Base-by-base conservation (phyloP, 2,329 filamentous ascomycete species). In the Monilinia laxa region DNA sequence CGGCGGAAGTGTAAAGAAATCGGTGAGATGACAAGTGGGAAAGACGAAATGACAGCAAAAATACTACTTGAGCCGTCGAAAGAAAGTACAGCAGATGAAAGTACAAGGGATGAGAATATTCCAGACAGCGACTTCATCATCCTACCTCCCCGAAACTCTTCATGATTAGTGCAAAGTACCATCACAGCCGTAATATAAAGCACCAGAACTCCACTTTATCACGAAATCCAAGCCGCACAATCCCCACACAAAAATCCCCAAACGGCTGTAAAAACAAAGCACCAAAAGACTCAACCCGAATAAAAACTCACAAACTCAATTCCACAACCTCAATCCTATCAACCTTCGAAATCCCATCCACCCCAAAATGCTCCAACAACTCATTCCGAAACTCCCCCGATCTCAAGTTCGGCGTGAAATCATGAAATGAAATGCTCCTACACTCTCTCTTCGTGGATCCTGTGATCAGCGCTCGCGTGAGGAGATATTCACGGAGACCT, bases 401-500 rank as follows among this genome's bases (percentile, higher is more conserved):
- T n/a, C 57, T 51, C 54, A 72, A 66, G 59, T 73, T 67, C 2
- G 71, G 71, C 9, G 71, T 74, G 14, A 73, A 70, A 67, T 76
- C 74, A 65, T 73, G 70, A 18, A 76, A 73, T 0, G 68, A 66
- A 14, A 76, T 71, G 51, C 69, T 72, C 4, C 60, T 68, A 25
- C 71, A 74, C 31, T 69, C 68, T 14, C 47, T 53, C 66, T 70
- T 73, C 14, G 49, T 55, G 31, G 68, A 64, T 14, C 72, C 69
- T 1, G 54, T 55, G 4, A 72, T 68, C 56, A 67, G 66, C 0
- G 71, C 71, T n/a, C 69, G 68, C 14, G 49, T 38, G 23, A 73
- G n/a, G 6, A 76, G 58, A 57, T 70, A 75, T 45, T 72, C 68
- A 55, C 74, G 62, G 38, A 76, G 62, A 28, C 75, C 74, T 23